phyloP scores from a whole-genome alignment of 441 rosid genomes.

The Gossypium schwendimanii region DNA sequence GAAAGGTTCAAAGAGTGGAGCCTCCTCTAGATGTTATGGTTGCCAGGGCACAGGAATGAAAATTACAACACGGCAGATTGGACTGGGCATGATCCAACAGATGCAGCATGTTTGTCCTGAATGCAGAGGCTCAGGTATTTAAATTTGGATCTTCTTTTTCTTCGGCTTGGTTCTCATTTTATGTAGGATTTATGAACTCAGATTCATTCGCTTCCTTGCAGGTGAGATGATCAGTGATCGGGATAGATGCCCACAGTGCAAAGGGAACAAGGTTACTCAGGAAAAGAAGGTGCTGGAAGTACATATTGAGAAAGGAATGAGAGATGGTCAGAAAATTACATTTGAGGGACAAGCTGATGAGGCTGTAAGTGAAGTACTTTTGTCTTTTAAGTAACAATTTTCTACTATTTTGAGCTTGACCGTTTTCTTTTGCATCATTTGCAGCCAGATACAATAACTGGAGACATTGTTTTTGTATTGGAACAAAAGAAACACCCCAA shows the following conservation, averaged over 20 bases:
- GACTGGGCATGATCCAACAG: constrained; percentile 36
- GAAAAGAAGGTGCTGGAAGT: constrained; percentile 40
- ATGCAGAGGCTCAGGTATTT: constrained; percentile 42
- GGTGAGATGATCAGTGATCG: constrained; percentile 35
- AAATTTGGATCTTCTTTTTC: neutral
- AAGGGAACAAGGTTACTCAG: constrained; percentile 27
- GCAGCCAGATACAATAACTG: constrained; percentile 42
- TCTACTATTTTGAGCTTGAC: neutral
- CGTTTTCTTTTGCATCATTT: neutral
- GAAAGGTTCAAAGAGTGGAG: constrained; percentile 39
- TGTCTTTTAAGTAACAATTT: neutral
- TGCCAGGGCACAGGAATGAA: constrained; percentile 39
- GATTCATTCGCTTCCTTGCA: constrained; percentile 3
- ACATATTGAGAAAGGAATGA: constrained; percentile 39
- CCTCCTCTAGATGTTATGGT: constrained; percentile 24
- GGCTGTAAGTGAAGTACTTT: constrained; percentile 27
- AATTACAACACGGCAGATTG: constrained; percentile 28
- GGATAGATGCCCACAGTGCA: constrained; percentile 34
- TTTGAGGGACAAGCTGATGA: constrained; percentile 41
- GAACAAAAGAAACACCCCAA: constrained; percentile 33
- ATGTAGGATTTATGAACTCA: neutral
- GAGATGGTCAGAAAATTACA: constrained; percentile 26
- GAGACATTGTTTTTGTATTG: constrained; percentile 34
- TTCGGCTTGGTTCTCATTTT: neutral
- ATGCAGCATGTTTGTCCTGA: constrained; percentile 42